A percentile compares a stretch with the other conserved stretches of the same genome.
phyloP scores from a whole-genome alignment of 768 basidiomycete genomes.

The Tubosaeta sp. region DNA sequence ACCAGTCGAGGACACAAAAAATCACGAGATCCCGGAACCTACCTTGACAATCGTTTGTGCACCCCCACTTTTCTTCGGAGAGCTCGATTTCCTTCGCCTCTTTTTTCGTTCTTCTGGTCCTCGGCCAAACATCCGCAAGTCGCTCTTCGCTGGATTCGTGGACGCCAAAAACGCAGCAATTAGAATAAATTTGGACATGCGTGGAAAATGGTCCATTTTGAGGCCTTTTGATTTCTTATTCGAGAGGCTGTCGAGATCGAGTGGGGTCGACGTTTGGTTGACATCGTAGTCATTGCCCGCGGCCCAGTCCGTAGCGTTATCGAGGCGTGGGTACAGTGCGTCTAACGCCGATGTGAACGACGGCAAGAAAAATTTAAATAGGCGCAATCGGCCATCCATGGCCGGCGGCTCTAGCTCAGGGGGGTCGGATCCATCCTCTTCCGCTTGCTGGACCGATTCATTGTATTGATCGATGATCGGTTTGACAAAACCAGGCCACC shows the following conservation, averaged over 20 bases:
- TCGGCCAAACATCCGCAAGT: constrained; percentile 79
- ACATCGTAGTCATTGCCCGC: constrained; percentile 42
- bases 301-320: constrained; percentile 64
- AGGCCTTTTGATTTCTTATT: constrained; percentile 8
- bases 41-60: constrained; percentile 46
- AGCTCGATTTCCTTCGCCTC: constrained; percentile 42
- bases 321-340: constrained; percentile 61
- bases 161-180: constrained; percentile 79
- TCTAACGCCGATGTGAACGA: constrained; percentile 62
- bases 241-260: constrained; percentile 1
- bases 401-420: constrained; percentile 37
- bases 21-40: not conserved
- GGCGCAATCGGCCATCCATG: constrained; percentile 63
- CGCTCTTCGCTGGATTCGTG: constrained; percentile 77
- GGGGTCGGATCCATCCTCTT: constrained; percentile 21
- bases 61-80: constrained; percentile 32
- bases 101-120: constrained; percentile 62
- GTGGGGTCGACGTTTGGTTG: not conserved
- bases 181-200: constrained; percentile 71
- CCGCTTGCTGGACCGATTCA: constrained; percentile 15
- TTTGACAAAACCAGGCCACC: constrained; percentile 77
- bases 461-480: constrained; percentile 55
- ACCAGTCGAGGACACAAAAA: not conserved
- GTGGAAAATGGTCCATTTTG: constrained; percentile 43
- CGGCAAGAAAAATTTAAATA: constrained; percentile 58